These are phyloP conservation scores for Chalaropsis thielavioides DNA, from an alignment of 2,329 filamentous ascomycete genomes.

Conservation along the genomic window DNA sequence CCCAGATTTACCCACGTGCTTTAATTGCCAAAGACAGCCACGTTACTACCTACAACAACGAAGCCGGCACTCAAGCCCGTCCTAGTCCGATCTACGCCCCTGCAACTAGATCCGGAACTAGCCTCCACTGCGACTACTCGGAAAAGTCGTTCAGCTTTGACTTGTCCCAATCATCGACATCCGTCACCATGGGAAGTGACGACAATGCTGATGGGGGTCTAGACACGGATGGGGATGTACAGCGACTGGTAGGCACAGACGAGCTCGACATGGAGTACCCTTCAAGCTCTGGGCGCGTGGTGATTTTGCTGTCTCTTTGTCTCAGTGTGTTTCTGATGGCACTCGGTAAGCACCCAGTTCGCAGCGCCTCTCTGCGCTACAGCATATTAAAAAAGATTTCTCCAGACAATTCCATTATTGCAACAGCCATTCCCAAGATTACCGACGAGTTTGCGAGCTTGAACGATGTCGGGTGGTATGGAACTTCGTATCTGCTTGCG, in stretches of 20 bases:
- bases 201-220: not conserved
- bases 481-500: constrained; percentile 30
- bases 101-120: not conserved
- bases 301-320: constrained; percentile 24
- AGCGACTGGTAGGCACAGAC: not conserved
- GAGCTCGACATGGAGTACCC: not conserved
- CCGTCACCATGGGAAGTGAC: not conserved
- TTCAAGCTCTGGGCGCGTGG: not conserved
- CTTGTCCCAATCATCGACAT: not conserved
- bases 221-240: constrained; percentile 1
- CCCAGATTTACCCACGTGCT: not conserved
- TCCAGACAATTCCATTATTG: constrained; percentile 30
- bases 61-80: not conserved
- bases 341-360: constrained; percentile 22
- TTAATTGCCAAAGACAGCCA: not conserved
- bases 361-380: not conserved
- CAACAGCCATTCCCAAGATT: constrained; percentile 32
- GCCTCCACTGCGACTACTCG: not conserved
- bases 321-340: constrained; percentile 30
- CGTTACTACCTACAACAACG: not conserved
- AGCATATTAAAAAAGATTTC: not conserved
- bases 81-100: not conserved
- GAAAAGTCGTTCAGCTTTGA: not conserved
- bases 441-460: constrained; percentile 31
- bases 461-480: constrained; percentile 38